Percentiles rank a stretch among this genome's conserved stretches.
phyloP scores from a whole-genome alignment of 139 green algal species.

The Volvox reticuliferus region DNA sequence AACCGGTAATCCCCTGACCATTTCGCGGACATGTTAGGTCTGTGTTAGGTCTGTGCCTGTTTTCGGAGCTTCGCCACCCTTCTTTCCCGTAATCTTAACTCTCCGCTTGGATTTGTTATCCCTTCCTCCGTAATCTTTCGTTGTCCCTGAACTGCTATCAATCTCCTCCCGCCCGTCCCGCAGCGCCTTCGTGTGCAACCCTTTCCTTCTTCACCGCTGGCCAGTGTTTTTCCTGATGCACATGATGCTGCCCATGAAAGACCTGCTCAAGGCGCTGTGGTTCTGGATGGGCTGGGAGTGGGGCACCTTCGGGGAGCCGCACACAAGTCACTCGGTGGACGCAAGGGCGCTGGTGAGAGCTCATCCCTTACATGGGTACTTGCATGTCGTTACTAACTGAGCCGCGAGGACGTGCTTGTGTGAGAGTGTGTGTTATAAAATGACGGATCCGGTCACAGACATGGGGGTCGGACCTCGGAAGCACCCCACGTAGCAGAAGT shows the following conservation, averaged over 20 bases:
- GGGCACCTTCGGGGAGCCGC: constrained; percentile 1
- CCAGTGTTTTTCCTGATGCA: constrained; percentile 45
- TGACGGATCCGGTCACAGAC: too few species aligned
- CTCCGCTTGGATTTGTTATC: background rate
- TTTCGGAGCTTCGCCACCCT: background rate
- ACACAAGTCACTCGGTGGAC: constrained; percentile 26
- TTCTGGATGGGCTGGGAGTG: constrained; percentile 32
- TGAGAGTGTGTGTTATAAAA: too few species aligned
- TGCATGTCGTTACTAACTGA: too few species aligned
- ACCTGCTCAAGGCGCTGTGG: constrained; percentile 5
- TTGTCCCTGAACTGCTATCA: too few species aligned
- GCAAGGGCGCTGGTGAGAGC: constrained; percentile 38
- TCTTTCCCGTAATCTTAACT: too few species aligned
- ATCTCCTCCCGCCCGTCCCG: background rate
- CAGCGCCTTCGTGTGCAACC: constrained; percentile 46
- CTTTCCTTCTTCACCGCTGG: constrained; percentile 46
- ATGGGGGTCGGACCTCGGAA: too few species aligned
- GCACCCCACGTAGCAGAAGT: too few species aligned
- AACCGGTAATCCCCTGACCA: too few species aligned
- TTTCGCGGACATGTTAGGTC: too few species aligned
- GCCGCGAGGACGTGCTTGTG: too few species aligned
- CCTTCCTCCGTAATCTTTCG: background rate
- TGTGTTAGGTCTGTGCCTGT: too few species aligned
- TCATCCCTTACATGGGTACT: too few species aligned
- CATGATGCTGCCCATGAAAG: constrained; percentile 25